phyloP scores from a whole-genome alignment of 176 grass and related monocot genomes.

The Pontederia crassipes region DNA sequence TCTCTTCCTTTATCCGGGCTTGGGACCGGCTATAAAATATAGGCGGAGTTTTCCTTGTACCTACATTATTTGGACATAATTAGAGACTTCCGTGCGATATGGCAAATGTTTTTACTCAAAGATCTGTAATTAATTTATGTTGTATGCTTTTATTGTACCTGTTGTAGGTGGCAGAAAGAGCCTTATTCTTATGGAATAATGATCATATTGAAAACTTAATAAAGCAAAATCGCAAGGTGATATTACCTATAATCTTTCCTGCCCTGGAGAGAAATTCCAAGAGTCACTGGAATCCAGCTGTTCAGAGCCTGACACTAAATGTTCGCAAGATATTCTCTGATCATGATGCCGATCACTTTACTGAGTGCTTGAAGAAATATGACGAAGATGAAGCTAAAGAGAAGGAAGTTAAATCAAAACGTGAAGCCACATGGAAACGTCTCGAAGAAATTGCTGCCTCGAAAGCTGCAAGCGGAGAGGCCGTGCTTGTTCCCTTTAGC shows the following conservation, averaged over 20 bases:
- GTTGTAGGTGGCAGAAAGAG: conserved; percentile 74
- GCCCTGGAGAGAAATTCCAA: conserved; percentile 67
- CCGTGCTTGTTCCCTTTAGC: conserved; percentile 16
- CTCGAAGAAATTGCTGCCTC: conserved; percentile 58
- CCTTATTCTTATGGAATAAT: conserved; percentile 98
- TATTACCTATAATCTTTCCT: conserved; percentile 91
- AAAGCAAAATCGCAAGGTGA: conserved; percentile 86
- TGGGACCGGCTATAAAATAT: too few relatives aligned
- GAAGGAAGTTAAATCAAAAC: conserved; percentile 48
- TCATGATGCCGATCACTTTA: conserved; percentile 55
- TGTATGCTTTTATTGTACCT: too few relatives aligned
- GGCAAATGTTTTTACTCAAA: too few relatives aligned
- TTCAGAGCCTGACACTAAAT: conserved; percentile 73
- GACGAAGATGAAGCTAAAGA: conserved; percentile 55
- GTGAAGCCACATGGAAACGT: conserved; percentile 52
- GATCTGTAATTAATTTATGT: too few relatives aligned
- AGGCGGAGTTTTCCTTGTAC: too few relatives aligned
- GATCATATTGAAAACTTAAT: conserved; percentile 90
- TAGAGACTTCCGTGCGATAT: too few relatives aligned
- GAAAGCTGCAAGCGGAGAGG: conserved; percentile 36
- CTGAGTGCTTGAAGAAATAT: conserved; percentile 63
- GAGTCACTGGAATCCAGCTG: conserved; percentile 90
- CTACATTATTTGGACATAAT: too few relatives aligned
- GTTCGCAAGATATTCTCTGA: conserved; percentile 91
- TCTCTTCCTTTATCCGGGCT: too few relatives aligned